Percentiles rank a stretch among this genome's conserved stretches.
These are phyloP conservation scores for Psidium friedrichsthalianum DNA, from an alignment of 345 rosid species.

Conservation along the genomic window DNA sequence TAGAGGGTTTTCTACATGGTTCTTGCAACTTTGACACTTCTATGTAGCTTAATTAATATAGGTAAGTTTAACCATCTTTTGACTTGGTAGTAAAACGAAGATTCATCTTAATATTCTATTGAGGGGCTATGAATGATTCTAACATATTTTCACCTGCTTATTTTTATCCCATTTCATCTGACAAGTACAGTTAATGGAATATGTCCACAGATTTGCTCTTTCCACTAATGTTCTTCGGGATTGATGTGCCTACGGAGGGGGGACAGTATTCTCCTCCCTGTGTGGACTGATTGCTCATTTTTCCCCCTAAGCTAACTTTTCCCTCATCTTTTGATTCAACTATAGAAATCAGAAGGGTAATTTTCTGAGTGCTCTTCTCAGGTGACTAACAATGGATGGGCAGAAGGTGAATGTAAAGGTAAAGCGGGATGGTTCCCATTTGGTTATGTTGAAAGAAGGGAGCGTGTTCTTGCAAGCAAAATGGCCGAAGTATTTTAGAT, in stretches of 20 bases:
- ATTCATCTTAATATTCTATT: background rate
- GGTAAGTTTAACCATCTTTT: background rate
- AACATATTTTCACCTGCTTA: background rate
- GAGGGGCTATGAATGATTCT: background rate
- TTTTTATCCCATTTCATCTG: background rate
- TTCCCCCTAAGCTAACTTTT: background rate
- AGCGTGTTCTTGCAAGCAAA: slow-evolving; percentile 81
- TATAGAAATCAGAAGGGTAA: background rate
- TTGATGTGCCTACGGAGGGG: background rate
- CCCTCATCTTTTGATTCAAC: background rate
- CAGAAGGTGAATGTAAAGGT: slow-evolving; percentile 96
- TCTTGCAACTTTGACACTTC: background rate
- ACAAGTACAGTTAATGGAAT: background rate
- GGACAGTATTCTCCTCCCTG: background rate
- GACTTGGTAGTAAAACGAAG: background rate
- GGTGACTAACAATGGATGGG: slow-evolving; percentile 90
- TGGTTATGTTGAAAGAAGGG: slow-evolving; percentile 74
- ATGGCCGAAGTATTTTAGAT: slow-evolving; percentile 72
- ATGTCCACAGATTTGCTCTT: background rate
- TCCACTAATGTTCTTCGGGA: background rate
- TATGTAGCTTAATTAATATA: background rate
- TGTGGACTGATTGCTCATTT: background rate
- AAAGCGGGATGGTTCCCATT: slow-evolving; percentile 94
- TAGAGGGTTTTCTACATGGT: background rate
- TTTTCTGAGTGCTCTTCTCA: slow-evolving; percentile 9